These are phyloP conservation scores for Vaccinium macrocarpon DNA, from an alignment of 148 eudicot species.

Conservation along the genomic window DNA sequence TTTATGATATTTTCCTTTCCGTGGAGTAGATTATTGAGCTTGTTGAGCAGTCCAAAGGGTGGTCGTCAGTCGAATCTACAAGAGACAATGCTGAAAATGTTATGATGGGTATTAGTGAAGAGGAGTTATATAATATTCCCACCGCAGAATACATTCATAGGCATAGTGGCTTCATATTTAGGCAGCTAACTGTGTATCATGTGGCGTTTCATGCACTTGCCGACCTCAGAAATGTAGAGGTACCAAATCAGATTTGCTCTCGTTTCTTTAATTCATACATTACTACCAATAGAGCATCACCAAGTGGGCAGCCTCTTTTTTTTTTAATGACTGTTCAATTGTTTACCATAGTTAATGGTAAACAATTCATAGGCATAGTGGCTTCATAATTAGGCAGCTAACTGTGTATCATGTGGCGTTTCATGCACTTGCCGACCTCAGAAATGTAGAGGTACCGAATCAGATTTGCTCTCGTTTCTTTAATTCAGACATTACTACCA, in stretches of 20 bases:
- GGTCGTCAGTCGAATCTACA: constrained; percentile 63
- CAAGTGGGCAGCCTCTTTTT: constrained; percentile 2
- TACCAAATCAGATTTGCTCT: constrained; percentile 25
- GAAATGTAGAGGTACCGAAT: constrained; percentile 60
- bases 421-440: constrained; percentile 73
- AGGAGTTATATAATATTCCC: constrained; percentile 75
- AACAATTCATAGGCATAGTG: constrained; percentile 62
- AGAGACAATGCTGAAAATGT: constrained; percentile 60
- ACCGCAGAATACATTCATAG: constrained; percentile 69
- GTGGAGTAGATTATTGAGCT: constrained; percentile 76
- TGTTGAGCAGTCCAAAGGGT: constrained; percentile 94
- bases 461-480: constrained; percentile 2
- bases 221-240: constrained; percentile 71
- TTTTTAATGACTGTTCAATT: no score
- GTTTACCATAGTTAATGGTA: no score
- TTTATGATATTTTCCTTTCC: constrained; percentile 17
- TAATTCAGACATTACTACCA: background rate
- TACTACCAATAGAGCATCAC: background rate
- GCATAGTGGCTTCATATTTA: constrained; percentile 57
- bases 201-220: constrained; percentile 77
- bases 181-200: constrained; percentile 78
- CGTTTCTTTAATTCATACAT: background rate
- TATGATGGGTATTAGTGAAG: constrained; percentile 73
- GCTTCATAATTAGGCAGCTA: constrained; percentile 48
- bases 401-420: constrained; percentile 92